phyloP scores from a whole-genome alignment of 208 protist genomes.

The Trypanosoma theileri region DNA sequence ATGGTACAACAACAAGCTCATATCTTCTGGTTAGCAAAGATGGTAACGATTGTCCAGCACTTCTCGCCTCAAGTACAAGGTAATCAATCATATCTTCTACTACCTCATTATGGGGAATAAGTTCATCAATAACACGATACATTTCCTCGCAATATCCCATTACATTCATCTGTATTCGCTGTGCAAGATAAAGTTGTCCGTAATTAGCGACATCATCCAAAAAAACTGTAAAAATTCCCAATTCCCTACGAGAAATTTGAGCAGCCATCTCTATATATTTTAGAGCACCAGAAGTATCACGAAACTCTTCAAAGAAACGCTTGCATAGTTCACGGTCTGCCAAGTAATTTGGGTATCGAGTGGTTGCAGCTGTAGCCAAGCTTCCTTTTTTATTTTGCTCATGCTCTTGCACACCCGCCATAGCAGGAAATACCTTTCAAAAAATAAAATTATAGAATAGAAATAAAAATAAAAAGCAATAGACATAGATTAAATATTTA shows the following conservation, averaged over 20 bases:
- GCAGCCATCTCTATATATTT: conserved; percentile 58
- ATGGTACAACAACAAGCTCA: conserved; percentile 66
- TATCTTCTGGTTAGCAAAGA: conserved; percentile 68
- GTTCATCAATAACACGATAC: conserved; percentile 67
- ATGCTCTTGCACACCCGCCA: conserved; percentile 7
- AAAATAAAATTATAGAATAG: neutral
- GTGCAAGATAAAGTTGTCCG: conserved; percentile 72
- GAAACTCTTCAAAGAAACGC: conserved; percentile 67
- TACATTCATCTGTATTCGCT: conserved; percentile 87
- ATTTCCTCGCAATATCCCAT: conserved; percentile 83
- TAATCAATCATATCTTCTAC: conserved; percentile 76
- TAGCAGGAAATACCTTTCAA: conserved; percentile 6
- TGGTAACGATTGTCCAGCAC: conserved; percentile 64
- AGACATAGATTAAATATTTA: neutral
- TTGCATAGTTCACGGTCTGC: conserved; percentile 74
- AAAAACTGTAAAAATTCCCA: conserved; percentile 47
- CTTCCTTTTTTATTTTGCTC: conserved; percentile 25
- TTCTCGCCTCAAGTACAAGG: conserved; percentile 57
- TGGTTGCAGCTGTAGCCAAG: conserved; percentile 61
- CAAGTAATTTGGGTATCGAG: conserved; percentile 82
- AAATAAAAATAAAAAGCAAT: conserved; percentile 6
- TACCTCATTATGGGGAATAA: conserved; percentile 50
- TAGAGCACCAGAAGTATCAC: conserved; percentile 40
- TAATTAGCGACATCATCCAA: conserved; percentile 70
- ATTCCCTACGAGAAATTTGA: conserved; percentile 41